These are phyloP conservation scores for Closterium sp. DNA, from an alignment of 139 green algal species.

Conservation along the genomic window DNA sequence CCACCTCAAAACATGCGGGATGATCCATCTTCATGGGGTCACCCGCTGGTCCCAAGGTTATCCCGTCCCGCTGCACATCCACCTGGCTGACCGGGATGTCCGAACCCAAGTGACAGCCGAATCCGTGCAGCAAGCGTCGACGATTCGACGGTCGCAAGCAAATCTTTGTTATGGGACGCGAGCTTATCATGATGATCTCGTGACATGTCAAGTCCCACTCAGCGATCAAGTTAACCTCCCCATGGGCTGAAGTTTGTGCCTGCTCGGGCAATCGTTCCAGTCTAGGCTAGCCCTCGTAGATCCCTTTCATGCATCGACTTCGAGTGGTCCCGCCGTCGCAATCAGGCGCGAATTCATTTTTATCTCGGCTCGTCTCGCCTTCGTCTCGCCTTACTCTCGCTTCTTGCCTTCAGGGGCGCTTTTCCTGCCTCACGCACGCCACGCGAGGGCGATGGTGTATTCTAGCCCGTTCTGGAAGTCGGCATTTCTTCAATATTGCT, in stretches of 20 bases:
- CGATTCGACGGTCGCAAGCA: background rate
- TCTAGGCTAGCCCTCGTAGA: background rate
- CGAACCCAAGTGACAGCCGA: background rate
- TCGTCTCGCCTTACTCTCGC: background rate
- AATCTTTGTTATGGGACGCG: background rate
- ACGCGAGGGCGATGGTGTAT: background rate
- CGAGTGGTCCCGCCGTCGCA: background rate
- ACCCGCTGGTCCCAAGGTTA: no score
- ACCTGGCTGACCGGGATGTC: background rate
- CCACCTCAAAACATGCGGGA: no score
- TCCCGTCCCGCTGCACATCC: no score
- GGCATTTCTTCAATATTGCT: background rate
- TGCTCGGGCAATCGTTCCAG: background rate
- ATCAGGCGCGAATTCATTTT: background rate
- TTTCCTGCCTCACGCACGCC: no score
- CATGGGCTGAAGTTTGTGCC: background rate
- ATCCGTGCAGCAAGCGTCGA: background rate
- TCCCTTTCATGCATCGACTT: background rate
- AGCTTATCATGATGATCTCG: background rate
- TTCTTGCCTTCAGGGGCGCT: no score
- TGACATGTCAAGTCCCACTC: background rate
- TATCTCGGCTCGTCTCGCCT: background rate
- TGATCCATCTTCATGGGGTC: no score
- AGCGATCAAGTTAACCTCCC: background rate
- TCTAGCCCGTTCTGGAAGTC: background rate